These are phyloP conservation scores for Aspergillus tamarii DNA, from an alignment of 2,329 filamentous ascomycete genomes.

Conservation along the genomic window DNA sequence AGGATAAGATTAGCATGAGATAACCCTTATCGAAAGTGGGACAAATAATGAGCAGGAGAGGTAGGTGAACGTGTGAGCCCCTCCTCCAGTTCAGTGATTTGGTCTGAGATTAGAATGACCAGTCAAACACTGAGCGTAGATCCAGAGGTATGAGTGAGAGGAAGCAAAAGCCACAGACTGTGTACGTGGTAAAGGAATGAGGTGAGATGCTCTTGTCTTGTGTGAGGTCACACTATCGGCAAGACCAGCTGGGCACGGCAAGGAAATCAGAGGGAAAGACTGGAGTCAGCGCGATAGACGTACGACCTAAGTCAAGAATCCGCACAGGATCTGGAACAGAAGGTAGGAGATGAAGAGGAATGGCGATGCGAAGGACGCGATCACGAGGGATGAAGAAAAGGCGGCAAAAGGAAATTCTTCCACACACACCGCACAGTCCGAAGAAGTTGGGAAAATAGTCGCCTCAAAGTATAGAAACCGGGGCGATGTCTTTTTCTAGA, in stretches of 20 bases:
- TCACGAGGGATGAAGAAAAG: constrained; percentile 17
- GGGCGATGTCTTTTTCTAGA: constrained; percentile 32
- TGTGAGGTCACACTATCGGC: background rate
- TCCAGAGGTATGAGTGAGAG: background rate
- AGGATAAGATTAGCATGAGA: constrained; percentile 14
- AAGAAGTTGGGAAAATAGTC: constrained; percentile 17
- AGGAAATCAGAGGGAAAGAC: background rate
- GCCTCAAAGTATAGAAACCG: constrained; percentile 10
- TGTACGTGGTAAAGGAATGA: background rate
- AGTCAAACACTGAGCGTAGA: background rate
- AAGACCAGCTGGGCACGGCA: background rate
- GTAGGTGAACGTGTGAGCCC: background rate
- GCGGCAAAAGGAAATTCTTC: constrained; percentile 27
- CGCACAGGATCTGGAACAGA: constrained; percentile 4
- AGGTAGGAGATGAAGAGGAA: constrained; percentile 10
- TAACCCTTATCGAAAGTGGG: constrained; percentile 10
- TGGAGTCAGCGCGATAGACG: constrained; percentile 11
- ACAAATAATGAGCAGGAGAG: background rate
- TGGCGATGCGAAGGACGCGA: constrained; percentile 17
- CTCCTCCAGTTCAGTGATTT: background rate
- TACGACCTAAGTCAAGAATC: constrained; percentile 16
- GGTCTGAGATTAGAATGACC: background rate
- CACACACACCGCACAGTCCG: constrained; percentile 30
- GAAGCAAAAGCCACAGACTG: background rate
- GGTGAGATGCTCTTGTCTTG: background rate